These are phyloP conservation scores for Mycena rebaudengoi DNA, from an alignment of 768 basidiomycete genomes.

Conservation along the genomic window DNA sequence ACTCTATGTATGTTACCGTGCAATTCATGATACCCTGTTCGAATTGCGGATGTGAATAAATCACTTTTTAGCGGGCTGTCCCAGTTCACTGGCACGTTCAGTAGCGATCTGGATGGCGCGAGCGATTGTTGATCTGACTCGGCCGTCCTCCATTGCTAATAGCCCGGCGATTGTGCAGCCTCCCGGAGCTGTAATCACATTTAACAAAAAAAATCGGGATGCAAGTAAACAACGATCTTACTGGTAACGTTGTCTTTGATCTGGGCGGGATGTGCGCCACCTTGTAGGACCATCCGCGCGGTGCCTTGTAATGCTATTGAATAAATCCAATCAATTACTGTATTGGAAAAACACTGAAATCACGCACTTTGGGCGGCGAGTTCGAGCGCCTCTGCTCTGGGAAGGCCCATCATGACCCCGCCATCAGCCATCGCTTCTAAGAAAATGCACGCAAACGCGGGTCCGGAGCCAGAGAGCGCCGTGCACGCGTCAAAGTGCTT, in stretches of 20 bases:
- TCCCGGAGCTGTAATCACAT: slow-evolving; percentile 76
- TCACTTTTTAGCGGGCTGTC: slow-evolving; percentile 70
- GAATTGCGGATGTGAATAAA: too few species aligned
- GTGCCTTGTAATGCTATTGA: slow-evolving; percentile 90
- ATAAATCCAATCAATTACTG: not conserved
- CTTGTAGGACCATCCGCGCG: slow-evolving; percentile 92
- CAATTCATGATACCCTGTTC: not conserved
- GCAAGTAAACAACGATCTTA: slow-evolving; percentile 46
- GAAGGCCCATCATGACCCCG: slow-evolving; percentile 99
- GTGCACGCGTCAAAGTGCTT: slow-evolving; percentile 99
- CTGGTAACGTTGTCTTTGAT: slow-evolving; percentile 98
- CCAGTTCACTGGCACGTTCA: slow-evolving; percentile 85
- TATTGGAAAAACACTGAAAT: not conserved
- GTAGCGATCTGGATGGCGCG: slow-evolving; percentile 95
- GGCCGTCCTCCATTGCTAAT: slow-evolving; percentile 92
- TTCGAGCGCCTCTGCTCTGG: slow-evolving; percentile 92
- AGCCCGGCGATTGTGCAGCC: slow-evolving; percentile 99
- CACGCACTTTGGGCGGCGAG: slow-evolving; percentile 91
- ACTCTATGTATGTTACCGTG: not conserved
- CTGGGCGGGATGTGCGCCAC: slow-evolving; percentile 91
- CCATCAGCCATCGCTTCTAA: slow-evolving; percentile 99
- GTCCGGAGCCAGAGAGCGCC: slow-evolving; percentile 94
- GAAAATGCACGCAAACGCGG: slow-evolving; percentile 96
- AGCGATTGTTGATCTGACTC: slow-evolving; percentile 93
- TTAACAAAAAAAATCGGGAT: not conserved